A percentile compares a stretch with the other conserved stretches of the same genome.
phyloP scores from a whole-genome alignment of 1,284 basidiomycete species.

The Ustilago xerochloae region DNA sequence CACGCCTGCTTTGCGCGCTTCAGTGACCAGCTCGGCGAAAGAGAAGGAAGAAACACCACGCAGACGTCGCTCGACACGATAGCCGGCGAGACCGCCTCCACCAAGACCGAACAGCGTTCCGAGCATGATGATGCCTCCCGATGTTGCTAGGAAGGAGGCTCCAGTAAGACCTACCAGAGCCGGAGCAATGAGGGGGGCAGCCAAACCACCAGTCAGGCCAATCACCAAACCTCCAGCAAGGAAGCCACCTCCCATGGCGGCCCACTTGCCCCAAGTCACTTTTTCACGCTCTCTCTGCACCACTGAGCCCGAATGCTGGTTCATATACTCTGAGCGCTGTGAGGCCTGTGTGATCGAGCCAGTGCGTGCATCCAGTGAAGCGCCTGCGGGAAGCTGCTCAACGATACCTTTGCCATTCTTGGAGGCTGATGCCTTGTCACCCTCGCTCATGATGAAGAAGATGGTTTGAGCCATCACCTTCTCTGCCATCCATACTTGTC shows the following conservation, averaged over 20 bases:
- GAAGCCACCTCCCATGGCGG: conserved; percentile 56
- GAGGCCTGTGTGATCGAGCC: conserved; percentile 35
- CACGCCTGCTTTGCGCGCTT: conserved; percentile 46
- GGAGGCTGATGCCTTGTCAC: conserved; percentile 40
- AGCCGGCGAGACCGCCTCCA: conserved; percentile 63
- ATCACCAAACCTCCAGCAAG: conserved; percentile 57
- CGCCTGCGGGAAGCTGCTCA: conserved; percentile 38
- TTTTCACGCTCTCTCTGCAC: conserved; percentile 55
- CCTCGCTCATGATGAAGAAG: conserved; percentile 60
- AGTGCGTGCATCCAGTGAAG: conserved; percentile 39
- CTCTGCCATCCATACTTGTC: conserved; percentile 55
- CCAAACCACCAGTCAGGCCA: conserved; percentile 60
- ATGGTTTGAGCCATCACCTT: conserved; percentile 62
- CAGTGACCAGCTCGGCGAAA: conserved; percentile 49
- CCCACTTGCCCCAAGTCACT: conserved; percentile 57
- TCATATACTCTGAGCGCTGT: conserved; percentile 59
- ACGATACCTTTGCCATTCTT: conserved; percentile 53
- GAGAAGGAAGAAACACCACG: conserved; percentile 50
- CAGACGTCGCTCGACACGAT: conserved; percentile 55
- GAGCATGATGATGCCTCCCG: conserved; percentile 60
- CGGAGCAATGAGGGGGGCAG: conserved; percentile 59
- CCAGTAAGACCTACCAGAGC: conserved; percentile 60
- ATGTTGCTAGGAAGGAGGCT: conserved; percentile 55
- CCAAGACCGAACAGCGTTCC: conserved; percentile 62
- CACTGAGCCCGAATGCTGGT: conserved; percentile 45